phyloP scores from a whole-genome alignment of 495 filamentous ascomycete genomes.

The Wilcoxina mikolae region DNA sequence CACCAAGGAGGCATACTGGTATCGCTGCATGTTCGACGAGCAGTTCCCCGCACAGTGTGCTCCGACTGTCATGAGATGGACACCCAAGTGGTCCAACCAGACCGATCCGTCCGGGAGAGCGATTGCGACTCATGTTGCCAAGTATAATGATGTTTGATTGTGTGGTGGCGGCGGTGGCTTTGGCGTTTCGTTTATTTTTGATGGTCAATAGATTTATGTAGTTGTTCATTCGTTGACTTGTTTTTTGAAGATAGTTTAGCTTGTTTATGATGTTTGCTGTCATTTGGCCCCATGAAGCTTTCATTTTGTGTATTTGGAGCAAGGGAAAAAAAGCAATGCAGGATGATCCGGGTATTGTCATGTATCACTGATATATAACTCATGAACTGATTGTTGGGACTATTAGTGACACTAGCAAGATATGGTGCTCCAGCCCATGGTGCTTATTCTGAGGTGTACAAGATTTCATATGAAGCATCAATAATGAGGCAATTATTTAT shows the following conservation, averaged over 20 bases:
- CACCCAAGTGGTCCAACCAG: constrained; percentile 94
- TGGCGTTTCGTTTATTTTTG: not conserved
- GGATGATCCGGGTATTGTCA: too few species aligned
- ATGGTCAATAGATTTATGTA: not conserved
- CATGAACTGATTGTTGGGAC: too few species aligned
- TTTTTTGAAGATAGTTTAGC: not conserved
- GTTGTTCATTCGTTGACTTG: not conserved
- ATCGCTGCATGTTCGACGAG: constrained; percentile 95
- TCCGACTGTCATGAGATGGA: constrained; percentile 88
- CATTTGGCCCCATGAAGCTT: too few species aligned
- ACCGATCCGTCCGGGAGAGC: constrained; percentile 75
- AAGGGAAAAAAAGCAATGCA: too few species aligned
- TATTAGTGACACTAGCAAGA: too few species aligned
- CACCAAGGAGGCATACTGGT: constrained; percentile 95
- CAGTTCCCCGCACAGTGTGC: constrained; percentile 89
- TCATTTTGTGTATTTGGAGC: too few species aligned
- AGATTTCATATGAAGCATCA: too few species aligned
- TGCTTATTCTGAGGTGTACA: too few species aligned
- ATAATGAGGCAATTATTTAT: not conserved
- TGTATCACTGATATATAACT: too few species aligned
- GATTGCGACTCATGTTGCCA: constrained; percentile 22
- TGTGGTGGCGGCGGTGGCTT: too few species aligned
- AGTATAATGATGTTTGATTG: constrained; percentile 13
- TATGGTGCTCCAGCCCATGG: too few species aligned
- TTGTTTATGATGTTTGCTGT: not conserved